A percentile compares a stretch with the other conserved stretches of the same genome.
Conservation (phyloP, 2,329 filamentous ascomycete species). For the Ophiostoma triangulosporum region DNA sequence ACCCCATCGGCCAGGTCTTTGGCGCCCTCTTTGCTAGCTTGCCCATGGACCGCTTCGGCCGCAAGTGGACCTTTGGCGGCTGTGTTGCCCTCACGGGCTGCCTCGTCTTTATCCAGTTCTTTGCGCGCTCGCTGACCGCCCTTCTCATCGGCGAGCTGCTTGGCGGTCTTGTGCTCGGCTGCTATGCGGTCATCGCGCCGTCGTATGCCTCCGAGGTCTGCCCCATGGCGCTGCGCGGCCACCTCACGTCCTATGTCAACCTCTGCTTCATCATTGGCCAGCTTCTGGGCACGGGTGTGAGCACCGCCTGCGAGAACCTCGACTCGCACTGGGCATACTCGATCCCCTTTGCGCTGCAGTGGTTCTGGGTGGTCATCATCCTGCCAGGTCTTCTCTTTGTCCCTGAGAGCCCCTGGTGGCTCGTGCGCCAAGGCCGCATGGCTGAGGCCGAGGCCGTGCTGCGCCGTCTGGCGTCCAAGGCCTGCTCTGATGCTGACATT, state of each 20-base stretch:
- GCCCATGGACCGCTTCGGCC: conserved; percentile 32
- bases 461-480: conserved; percentile 28
- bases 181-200: conserved; percentile 44
- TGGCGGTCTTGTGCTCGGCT: conserved; percentile 46
- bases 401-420: conserved; percentile 38
- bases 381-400: conserved; percentile 32
- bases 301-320: conserved; percentile 27
- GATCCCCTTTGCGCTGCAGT: conserved; percentile 35
- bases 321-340: conserved; percentile 35
- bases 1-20: conserved; percentile 42
- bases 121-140: conserved; percentile 39
- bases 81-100: conserved; percentile 32
- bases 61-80: conserved; percentile 30
- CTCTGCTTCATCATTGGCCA: conserved; percentile 51
- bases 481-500: conserved; percentile 24
- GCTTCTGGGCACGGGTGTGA: conserved; percentile 37
- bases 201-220: conserved; percentile 50
- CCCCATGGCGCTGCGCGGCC: conserved; percentile 41
- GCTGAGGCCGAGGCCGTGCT: conserved; percentile 29
- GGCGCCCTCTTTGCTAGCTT: conserved; percentile 37
- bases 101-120: conserved; percentile 51
- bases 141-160: conserved; percentile 49
- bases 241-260: conserved; percentile 46
- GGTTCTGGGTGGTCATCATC: conserved; percentile 35
- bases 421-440: conserved; percentile 28